Evolutionary conservation across 306 rosid species (phyloP), one percentile per base, ranked within the genome.

Genomic region (Quercus wislizeni): DNA sequence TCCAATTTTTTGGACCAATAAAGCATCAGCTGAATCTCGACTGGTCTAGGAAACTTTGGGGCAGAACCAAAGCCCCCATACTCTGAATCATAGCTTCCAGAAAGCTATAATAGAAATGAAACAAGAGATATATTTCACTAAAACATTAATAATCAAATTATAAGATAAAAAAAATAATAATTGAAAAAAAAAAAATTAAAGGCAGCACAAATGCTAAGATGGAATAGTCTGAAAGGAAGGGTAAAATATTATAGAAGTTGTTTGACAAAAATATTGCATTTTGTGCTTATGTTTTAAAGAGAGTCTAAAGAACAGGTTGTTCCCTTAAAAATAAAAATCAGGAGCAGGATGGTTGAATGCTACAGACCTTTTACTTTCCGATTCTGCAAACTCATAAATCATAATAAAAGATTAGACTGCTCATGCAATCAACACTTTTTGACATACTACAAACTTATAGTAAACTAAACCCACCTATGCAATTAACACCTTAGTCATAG

Each of bases 1-100:
- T 85, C 91, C 91, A 91, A 76, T 74, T 84, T 94, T 76, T 91
- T 88, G 73, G 92, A 83, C 79, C 87, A 80, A 86, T 94, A 89
- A 75, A 92, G 93, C 97, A 92, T 94, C 80, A 92, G 83, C 80
- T 88, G 92, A 67, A 86, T 81, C 94, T 94, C 99, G 56, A 94
- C 99, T 18, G 99, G 99, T 87, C 97, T 87, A 7, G 99, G 97
- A 87, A 94, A 94, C 88, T 94, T 94, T 1, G 99, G 99, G 68
- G 94, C 93, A 73, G 97, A 92, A 58, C 97, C 97, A 83, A 94
- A 94, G 38, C 99, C 99, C 74, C 99, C 99, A 69, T 58, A 91
- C 76, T 90, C 80, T 15, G 93, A 79, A 85, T 94, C 99, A 71
- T 90, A 94, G 81, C 86, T 88, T 85, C 56, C 82, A 38, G 93